Percentiles rank a stretch among this genome's conserved stretches.
These are phyloP conservation scores for Naganishia kalamii DNA, from an alignment of 768 basidiomycete genomes.

Conservation along the genomic window DNA sequence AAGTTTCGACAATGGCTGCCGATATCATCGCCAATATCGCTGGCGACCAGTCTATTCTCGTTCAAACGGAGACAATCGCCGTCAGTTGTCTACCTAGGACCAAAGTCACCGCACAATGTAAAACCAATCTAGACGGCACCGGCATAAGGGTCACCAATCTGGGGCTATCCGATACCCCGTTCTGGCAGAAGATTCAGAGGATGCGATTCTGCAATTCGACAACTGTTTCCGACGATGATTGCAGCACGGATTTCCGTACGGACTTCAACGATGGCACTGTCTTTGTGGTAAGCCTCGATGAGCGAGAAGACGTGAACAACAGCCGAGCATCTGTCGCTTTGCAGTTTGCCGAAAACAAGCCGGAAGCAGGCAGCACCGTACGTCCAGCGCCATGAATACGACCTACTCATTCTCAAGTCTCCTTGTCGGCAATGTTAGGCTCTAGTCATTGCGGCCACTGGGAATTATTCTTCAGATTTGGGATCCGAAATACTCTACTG, in stretches of 20 bases:
- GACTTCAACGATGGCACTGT: not conserved
- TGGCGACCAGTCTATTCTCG: not conserved
- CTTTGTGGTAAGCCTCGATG: not conserved
- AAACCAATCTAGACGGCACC: constrained; percentile 1
- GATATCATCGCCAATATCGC: constrained; percentile 1
- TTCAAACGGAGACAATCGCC: not conserved
- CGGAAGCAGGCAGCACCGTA: constrained; percentile 3
- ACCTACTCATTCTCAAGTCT: not conserved
- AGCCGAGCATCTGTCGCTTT: not conserved
- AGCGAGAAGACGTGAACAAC: too few relatives aligned
- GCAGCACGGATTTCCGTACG: not conserved
- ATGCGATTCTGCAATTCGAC: constrained; percentile 9
- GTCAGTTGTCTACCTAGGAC: constrained; percentile 2
- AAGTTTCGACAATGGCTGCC: constrained; percentile 1
- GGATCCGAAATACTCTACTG: not conserved
- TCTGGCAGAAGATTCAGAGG: not conserved
- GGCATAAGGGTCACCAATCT: not conserved
- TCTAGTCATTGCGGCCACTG: not conserved
- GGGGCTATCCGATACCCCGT: not conserved
- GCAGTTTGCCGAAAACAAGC: constrained; percentile 5
- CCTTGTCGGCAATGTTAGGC: not conserved
- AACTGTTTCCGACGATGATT: too few relatives aligned
- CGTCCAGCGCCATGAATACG: not conserved
- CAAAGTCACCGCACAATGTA: not conserved
- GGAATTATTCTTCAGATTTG: not conserved